A percentile compares a stretch with the other conserved stretches of the same genome.
Conservation (phyloP, 305 asterid genomes). For the Euphrasia arctica region DNA sequence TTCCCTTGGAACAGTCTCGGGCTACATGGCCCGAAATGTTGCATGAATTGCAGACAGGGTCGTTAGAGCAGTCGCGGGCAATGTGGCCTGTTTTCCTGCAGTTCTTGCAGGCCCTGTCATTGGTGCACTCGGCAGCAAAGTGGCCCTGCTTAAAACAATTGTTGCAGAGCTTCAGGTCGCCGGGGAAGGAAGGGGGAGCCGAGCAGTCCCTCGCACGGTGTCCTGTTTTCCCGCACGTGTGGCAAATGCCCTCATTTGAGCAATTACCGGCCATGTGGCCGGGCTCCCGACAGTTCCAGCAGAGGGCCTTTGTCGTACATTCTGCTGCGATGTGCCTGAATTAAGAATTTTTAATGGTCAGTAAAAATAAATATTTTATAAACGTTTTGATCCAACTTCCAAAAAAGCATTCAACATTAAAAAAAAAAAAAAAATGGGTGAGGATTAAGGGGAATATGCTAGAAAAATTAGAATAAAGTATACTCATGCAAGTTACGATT, state of each 20-base stretch:
- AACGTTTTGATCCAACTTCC: too few species aligned
- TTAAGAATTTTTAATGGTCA: neutral
- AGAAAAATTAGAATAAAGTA: too few species aligned
- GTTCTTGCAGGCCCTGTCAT: slow-evolving; percentile 98
- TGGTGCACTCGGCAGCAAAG: slow-evolving; percentile 82
- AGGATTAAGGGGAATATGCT: too few species aligned
- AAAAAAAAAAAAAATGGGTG: too few species aligned
- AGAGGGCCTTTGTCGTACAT: slow-evolving; percentile 79
- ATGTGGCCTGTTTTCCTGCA: slow-evolving; percentile 95
- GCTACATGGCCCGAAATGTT: slow-evolving; percentile 87
- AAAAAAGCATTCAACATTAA: too few species aligned
- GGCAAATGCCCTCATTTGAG: slow-evolving; percentile 96
- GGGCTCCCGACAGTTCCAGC: slow-evolving; percentile 99
- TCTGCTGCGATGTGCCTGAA: slow-evolving; percentile 88
- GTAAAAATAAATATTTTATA: neutral
- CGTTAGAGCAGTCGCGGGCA: slow-evolving; percentile 84
- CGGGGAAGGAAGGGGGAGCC: slow-evolving; percentile 69
- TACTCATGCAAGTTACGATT: too few species aligned
- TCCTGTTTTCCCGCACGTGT: slow-evolving; percentile 95
- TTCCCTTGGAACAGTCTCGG: slow-evolving; percentile 63
- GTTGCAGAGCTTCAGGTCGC: slow-evolving; percentile 93
- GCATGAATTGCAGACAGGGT: slow-evolving; percentile 90
- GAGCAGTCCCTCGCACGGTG: slow-evolving; percentile 94
- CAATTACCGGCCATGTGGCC: slow-evolving; percentile 98
- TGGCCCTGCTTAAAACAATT: slow-evolving; percentile 99